Evolutionary conservation across 2,329 filamentous ascomycete genomes (phyloP), one percentile per base, ranked within the genome.

Genomic region (Cytospora piceae): DNA sequence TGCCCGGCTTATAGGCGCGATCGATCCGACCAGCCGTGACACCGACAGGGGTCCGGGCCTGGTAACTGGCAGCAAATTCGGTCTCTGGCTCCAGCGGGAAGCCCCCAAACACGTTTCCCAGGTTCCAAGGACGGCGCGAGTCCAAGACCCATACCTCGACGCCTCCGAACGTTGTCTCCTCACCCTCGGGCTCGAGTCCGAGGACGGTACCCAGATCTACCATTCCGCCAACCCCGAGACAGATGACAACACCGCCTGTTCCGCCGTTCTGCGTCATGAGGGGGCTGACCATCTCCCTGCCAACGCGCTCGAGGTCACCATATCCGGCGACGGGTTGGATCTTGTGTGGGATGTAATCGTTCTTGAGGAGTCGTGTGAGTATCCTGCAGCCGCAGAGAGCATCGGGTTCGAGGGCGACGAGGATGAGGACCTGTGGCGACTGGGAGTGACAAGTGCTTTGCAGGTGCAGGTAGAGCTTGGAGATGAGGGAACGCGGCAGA

Each of bases 281-380:
- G 14, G 93, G 93, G 63, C 83, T 84, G 51, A 97, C 90, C 54
- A 96, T 83, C 70, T 94, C 88, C 73, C 87, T 85, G 55, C 94
- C 94, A 27, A 90, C 90, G 71, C 87, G 89, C 74, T 92, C 85
- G 56, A 99, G 86, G 76, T 98, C 95, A 70, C 87, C 89, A 87
- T 97, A 98, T 63, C 95, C 95, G 24, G 92, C 88, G 63, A 99
- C 90, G 1, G 95, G 95, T 73, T 97, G 92, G 74, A 98, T 97
- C 79, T 97, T 98, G 81, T 98, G 94, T 17, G 91, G 92, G 71
- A 99, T 96, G 75, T 96, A 98, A 82, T 99, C 95, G 83, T 94
- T 91, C 79, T 96, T 97, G 67, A 99, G 84, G n/a, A 99, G 85
- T 59, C 90, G 86, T 3, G 94, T 96, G 57, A 99, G 87, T 68